Percentiles rank a stretch among this genome's conserved stretches.
These are phyloP conservation scores for Kluyveromyces nonfermentans DNA, from an alignment of 805 yeast genomes.

Conservation along the genomic window DNA sequence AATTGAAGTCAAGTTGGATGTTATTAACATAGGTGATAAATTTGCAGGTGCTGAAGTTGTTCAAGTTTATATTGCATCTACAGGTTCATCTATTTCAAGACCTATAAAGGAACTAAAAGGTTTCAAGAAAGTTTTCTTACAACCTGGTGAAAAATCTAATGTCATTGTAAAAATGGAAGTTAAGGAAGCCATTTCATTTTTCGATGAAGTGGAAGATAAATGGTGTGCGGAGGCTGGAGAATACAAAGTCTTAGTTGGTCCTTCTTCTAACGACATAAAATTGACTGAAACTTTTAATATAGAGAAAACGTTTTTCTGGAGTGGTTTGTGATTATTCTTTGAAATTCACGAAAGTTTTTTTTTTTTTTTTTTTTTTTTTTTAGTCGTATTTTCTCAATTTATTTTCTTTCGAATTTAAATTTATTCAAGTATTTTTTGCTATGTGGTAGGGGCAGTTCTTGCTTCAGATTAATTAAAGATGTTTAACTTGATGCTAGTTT, in stretches of 20 bases:
- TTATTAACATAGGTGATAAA: constrained; percentile 39
- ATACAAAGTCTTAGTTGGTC: constrained; percentile 41
- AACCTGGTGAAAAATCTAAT: constrained; percentile 35
- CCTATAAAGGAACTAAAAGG: constrained; percentile 55
- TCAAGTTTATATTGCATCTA: constrained; percentile 42
- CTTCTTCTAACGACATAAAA: constrained; percentile 25
- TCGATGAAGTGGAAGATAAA: constrained; percentile 37
- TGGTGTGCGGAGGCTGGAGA: constrained; percentile 47
- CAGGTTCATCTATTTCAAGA: constrained; percentile 31
- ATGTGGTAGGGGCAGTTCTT: too few species aligned
- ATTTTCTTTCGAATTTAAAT: too few species aligned
- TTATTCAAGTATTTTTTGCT: too few species aligned
- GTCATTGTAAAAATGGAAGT: constrained; percentile 33
- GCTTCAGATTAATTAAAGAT: too few species aligned
- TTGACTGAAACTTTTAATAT: constrained; percentile 17
- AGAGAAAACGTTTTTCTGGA: constrained; percentile 19
- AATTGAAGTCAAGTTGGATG: constrained; percentile 29
- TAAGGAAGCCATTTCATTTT: constrained; percentile 45
- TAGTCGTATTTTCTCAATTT: too few species aligned
- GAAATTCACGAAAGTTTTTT: too few species aligned
- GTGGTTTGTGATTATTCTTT: constrained; percentile 4
- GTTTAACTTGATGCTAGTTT: too few species aligned
- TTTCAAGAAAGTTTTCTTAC: constrained; percentile 40
- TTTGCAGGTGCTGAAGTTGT: constrained; percentile 44
- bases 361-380: too few species aligned